A percentile compares a stretch with the other conserved stretches of the same genome.
These are phyloP conservation scores for Daucus carota DNA, from an alignment of 129 eudicot genomes.

Conservation along the genomic window DH1_v3.0 NC_030384.2:33652501-33653000, in stretches of 20 bases:
- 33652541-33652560: neutral
- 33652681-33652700: neutral
- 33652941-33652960: neutral
- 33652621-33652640: neutral
- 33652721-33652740: neutral
- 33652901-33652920: constrained; percentile 42
- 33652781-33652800: neutral
- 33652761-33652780: neutral
- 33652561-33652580: neutral
- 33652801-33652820: neutral
- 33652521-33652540: neutral
- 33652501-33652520: neutral
- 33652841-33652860: constrained; percentile 8
- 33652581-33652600: neutral
- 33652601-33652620: neutral
- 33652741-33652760: neutral
- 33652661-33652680: neutral
- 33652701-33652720: neutral
- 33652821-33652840: constrained; percentile 47
- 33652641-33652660: neutral
- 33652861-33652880: neutral
- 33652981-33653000: neutral
- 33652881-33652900: constrained; percentile 16
- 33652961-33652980: no score
- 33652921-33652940: constrained; percentile 22